Base-by-base conservation (phyloP, 2,329 filamentous ascomycete genomes). In the Nothophaeocryptopus gaeumannii region DNA sequence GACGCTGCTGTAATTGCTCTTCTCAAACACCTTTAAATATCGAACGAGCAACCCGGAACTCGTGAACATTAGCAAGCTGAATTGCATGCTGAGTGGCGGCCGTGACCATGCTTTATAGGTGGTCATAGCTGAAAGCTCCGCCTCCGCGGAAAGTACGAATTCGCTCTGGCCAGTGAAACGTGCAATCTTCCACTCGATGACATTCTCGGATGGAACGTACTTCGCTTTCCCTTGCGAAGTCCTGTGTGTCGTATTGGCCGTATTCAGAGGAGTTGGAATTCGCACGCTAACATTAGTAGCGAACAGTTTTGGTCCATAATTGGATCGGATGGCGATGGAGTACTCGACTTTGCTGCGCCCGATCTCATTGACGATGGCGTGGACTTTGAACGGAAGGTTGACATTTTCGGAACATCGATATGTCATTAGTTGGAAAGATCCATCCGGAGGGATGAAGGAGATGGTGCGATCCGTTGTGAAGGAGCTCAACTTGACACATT, bases 391-490 rank as follows among this genome's bases (percentile, higher is more conserved):
- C 0, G 93, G 95, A 12, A 99, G 78, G 67, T 99, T 99, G 67
- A 99, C 92, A 66, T 99, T 99, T 70, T 99, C 93, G 16, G 92
- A 97, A 9, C 93, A 91, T 45, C 95, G 89, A 72, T 99, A 99
- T 40, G 91, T 86, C 93, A 99, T 99, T 55, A 99, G 80, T 74
- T 99, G 93, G 70, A 99, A 99, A 67, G 96, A 92, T 59, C 93
- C 93, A 68, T 99, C 93, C 2, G 93, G 93, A 2, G 93, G 93
- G 33, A 99, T 85, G 70, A 99, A 96, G 52, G 87, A 93, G 70
- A 99, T 97, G 69, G 96, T 97, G 58, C 93, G 82, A 72, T 99
- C 93, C 29, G 87, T 87, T 71, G 97, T 93, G 67, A 99, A 99
- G 67, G 95, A 95, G 58, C 92, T 91, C 29, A 99, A 80, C 75